Evolutionary conservation across 768 basidiomycete genomes (phyloP).

Genomic region (Rhizopogon vesiculosus): DNA sequence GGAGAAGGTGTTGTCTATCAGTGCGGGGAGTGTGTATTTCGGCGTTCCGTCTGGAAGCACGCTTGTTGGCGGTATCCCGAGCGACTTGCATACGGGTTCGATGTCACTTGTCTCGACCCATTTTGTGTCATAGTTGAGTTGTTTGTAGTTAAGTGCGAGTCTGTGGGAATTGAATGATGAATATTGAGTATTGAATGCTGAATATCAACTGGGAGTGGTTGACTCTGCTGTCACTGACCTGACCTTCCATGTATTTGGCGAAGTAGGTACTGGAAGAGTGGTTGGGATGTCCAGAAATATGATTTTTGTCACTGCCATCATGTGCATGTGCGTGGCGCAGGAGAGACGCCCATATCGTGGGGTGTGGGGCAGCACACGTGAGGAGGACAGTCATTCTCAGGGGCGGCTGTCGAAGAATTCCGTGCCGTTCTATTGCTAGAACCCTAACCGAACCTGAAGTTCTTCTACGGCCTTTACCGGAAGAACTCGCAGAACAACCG

Average conservation of each 20-base stretch:
- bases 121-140: slow-evolving; percentile 19
- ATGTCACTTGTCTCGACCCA: slow-evolving; percentile 24
- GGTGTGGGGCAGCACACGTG: too few relatives aligned
- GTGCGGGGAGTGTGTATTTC: slow-evolving; percentile 30
- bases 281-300: slow-evolving; percentile 8
- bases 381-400: too few relatives aligned
- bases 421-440: too few relatives aligned
- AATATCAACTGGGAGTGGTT: not conserved
- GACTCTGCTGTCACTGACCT: slow-evolving; percentile 1
- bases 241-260: slow-evolving; percentile 10
- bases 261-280: slow-evolving; percentile 3
- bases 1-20: slow-evolving; percentile 17
- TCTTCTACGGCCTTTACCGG: too few relatives aligned
- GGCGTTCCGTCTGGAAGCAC: slow-evolving; percentile 20
- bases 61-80: slow-evolving; percentile 23
- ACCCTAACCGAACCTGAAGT: too few relatives aligned
- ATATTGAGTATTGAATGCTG: not conserved
- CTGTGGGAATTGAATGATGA: slow-evolving; percentile 4
- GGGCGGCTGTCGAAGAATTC: too few relatives aligned
- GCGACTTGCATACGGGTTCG: slow-evolving; percentile 17
- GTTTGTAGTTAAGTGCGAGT: slow-evolving; percentile 24
- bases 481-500: too few relatives aligned
- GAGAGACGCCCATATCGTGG: too few relatives aligned
- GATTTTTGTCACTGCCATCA: slow-evolving; percentile 9
- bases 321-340: too few relatives aligned